Evolutionary conservation across 345 rosid species (phyloP), one percentile per base, ranked within the genome.

Genomic region (Corchorus olitorius): DNA sequence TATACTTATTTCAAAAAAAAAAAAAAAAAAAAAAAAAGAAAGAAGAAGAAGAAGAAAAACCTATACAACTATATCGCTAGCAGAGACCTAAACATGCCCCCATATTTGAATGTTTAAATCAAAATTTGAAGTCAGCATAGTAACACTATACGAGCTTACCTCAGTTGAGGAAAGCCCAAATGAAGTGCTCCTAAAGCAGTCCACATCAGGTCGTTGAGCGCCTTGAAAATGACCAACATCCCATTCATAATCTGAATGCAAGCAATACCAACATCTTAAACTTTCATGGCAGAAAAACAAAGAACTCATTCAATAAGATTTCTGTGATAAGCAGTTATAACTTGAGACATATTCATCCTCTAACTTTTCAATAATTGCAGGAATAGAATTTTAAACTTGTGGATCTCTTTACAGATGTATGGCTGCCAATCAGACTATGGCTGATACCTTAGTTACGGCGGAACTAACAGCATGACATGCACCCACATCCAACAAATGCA

Each of bases 151-250:
- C 54, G 43, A 60, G 48, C 67, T 77, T 84, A 93, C 97, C 95
- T 88, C 83, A 53, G 81, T 82, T 65, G 86, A 67, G 68, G 94
- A 84, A 66, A 82, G 82, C 72, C 96, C 98, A 75, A 89, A 89
- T 12, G 97, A 86, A 52, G 97, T 93, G 82, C 89, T 91, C 76
- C 98, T 89, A 80, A 95, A 95, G 84, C 98, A 89, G 77, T 95
- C 97, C 75, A 91, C 95, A 78, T 91, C 90, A 65, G 99, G 99
- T 78, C 98, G 91, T 70, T 19, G 85, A 45, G 93, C 94, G 49
- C 89, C 92, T 58, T 16, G 82, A 77, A 93, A 95, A 81, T 95
- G 97, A 80, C 98, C 99, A 88, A 95, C 86, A 83, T 95, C 99
- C 98, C 99, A 93, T 71, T 95, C 99, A 80, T 91, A 95, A 74